Base-by-base conservation (phyloP, 306 rosid genomes). In the Vachellia collinsii region DNA sequence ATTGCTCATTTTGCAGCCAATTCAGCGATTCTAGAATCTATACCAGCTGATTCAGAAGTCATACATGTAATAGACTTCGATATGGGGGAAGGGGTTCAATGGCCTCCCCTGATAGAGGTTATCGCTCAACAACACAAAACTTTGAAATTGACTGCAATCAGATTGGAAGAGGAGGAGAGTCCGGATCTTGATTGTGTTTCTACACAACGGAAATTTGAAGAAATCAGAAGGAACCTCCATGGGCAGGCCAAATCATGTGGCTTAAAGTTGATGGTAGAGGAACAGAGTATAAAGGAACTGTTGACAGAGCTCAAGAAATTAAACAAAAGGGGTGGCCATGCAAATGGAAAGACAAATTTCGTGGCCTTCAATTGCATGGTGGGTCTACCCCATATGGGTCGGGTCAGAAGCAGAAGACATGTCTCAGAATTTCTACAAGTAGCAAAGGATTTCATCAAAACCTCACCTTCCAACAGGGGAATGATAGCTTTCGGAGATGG, bases 401-500 rank as follows among this genome's bases (percentile, higher is more conserved):
- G 74, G 42, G 58, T n/a, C 13, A 81, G 83, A 75, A 88, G 82
- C 38, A 86, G 83, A 87, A 85, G 50, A 48, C 76, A 72, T 5
- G 90, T 80, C 48, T 54, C 25, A 19, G 86, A 91, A 34, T 91
- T 89, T 80, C 48, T 91, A 3, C 77, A 75, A 39, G 65, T 81
- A 3, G 90, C 95, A 8, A 81, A 87, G 76, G 91, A 89, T 71
- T 81, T 84, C 72, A 79, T 91, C 14, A 70, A 83, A 3, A 76
- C 19, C 56, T 79, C 74, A 48, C 72, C 67, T 48, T 68, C 56
- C 7, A 56, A 8, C 41, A 86, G 34, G 22, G 94, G 97, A 23
- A 74, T 93, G 0, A 43, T 93, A 29, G 62, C 83, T n/a, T 87
- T 87, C 11, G 91, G 87, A 0, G 94, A 93, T 80, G 92, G 91